Conservation (phyloP, 108 stramenopile genomes). For the Nitzschia putrida region DNA sequence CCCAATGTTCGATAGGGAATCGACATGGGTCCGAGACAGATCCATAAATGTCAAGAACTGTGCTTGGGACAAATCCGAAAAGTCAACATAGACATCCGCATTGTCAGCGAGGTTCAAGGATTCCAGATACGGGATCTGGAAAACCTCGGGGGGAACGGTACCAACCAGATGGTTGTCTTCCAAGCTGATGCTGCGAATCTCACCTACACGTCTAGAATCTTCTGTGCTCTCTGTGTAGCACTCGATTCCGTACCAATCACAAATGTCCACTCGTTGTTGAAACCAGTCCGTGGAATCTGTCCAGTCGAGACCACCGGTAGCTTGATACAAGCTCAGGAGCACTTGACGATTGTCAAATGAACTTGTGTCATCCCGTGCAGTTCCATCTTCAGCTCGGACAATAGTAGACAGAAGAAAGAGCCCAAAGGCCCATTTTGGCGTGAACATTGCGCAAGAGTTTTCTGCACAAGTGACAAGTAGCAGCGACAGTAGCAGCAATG, state of each 20-base stretch:
- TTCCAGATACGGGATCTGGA: conserved; percentile 57
- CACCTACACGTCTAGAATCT: conserved; percentile 41
- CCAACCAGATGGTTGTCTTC: conserved; percentile 63
- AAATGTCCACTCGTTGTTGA: conserved; percentile 34
- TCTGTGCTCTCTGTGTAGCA: conserved; percentile 38
- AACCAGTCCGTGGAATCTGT: conserved; percentile 38
- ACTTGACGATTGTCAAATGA: conserved; percentile 22
- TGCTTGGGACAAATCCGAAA: conserved; percentile 56
- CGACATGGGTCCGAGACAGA: conserved; percentile 35
- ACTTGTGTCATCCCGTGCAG: not conserved
- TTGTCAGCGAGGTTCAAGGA: conserved; percentile 51
- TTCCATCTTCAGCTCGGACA: conserved; percentile 11
- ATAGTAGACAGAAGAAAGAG: not conserved
- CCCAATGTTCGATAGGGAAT: conserved; percentile 21
- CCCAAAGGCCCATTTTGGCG: not conserved
- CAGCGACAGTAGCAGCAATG: too few species aligned
- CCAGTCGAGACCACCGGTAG: conserved; percentile 37
- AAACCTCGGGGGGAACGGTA: conserved; percentile 64
- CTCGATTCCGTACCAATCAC: conserved; percentile 70
- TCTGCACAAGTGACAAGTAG: too few species aligned
- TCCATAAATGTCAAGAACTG: conserved; percentile 53
- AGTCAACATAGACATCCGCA: conserved; percentile 50
- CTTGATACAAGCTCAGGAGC: conserved; percentile 23
- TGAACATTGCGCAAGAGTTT: not conserved
- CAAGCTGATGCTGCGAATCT: conserved; percentile 59